Base-by-base conservation (phyloP, 164 flowering plant species). In the Brasenia schreberi region DNA sequence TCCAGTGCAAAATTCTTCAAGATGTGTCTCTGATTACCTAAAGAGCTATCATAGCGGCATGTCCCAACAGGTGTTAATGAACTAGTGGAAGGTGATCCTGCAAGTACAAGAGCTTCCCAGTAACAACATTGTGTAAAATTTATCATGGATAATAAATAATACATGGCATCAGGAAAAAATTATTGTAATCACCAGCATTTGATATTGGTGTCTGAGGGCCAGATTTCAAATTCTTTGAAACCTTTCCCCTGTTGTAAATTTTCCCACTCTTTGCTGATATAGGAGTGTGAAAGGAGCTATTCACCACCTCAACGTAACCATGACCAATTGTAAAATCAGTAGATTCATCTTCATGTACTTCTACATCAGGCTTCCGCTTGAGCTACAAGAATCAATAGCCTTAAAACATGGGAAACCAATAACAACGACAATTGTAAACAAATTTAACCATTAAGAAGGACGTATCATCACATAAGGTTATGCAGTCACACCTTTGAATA, bases 11-110 rank as follows among this genome's bases (percentile, higher is more conserved):
- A 49, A 49, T 49, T 49, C 39, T 49, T 49, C 56, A 49, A 14
- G 12, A 2, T 49, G 10, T 63, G 59, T 19, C 18, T 44, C 18
- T 23, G 53, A 62, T 74, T 82, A 87, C 97, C 96, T 77, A 92
- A 73, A 66, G 97, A 92, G 79, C 92, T 92, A 81, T 92, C 97
- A 78, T 87, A 87, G 33, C 96, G 87, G 66, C 93, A 88, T 73
- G 81, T 80, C 60, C 88, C 85, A 67, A 79, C 83, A 60, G 87
- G 89, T 74, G 85, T 86, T 11, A 81, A 77, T 65, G 78, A 18
- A 66, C 67, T 75, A 64, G 71, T 69, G 62, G 82, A 70, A 70
- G 89, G 89, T 10, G 87, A 88, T 69, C 84, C 95, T 88, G 82
- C 72, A 81, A 67, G 33, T 7, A 61, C 9, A 9, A 14, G 56